Conservation (phyloP, 306 rosid genomes). For the Castanospermum australe region DNA sequence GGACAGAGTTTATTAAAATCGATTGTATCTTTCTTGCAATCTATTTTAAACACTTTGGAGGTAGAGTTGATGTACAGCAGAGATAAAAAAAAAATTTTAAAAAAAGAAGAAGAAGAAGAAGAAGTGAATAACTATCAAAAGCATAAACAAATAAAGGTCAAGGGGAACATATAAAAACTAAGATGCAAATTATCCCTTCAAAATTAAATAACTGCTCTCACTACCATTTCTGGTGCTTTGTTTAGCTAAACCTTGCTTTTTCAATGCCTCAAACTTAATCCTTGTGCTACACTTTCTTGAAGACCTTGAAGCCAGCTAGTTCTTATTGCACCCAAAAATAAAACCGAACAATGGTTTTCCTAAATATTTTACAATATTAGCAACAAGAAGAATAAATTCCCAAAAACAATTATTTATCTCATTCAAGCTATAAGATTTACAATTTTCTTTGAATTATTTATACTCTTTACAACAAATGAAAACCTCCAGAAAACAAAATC, state of each 20-base stretch:
- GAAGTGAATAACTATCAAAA: too few species aligned
- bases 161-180: background rate
- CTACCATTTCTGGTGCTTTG: too few species aligned
- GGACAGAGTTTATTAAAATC: background rate
- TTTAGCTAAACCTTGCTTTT: too few species aligned
- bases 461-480: background rate
- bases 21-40: too few species aligned
- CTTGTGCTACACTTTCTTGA: background rate
- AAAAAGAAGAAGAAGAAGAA: too few species aligned
- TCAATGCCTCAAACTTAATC: too few species aligned
- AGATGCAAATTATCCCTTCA: background rate
- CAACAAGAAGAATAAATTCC: background rate
- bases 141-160: background rate
- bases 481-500: background rate
- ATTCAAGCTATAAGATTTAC: constrained; percentile 9
- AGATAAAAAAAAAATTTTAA: background rate
- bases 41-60: too few species aligned
- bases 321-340: background rate
- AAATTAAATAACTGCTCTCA: too few species aligned
- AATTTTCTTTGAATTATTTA: constrained; percentile 9
- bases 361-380: background rate
- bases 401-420: background rate
- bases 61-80: background rate
- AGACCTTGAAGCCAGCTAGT: too few species aligned
- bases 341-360: background rate